Conservation (phyloP, 2,329 filamentous ascomycete genomes). For the Trichophyton equinum region DNA sequence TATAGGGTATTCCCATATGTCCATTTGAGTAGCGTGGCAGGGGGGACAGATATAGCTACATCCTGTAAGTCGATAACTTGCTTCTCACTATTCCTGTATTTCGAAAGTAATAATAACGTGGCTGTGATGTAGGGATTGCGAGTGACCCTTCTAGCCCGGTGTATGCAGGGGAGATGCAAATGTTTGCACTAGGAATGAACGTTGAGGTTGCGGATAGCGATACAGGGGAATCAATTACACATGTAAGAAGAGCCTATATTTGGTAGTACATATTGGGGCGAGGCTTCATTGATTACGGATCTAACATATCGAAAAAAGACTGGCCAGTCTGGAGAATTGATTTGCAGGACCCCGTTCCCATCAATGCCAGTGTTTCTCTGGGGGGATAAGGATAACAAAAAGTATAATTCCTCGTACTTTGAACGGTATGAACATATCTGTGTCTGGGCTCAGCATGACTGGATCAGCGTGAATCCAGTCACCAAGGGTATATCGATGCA, state of each 20-base stretch:
- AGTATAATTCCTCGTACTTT: slow-evolving; percentile 37
- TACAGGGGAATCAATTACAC: slow-evolving; percentile 25
- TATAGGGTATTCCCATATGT: slow-evolving; percentile 30
- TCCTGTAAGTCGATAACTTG: slow-evolving; percentile 18
- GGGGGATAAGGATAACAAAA: slow-evolving; percentile 29
- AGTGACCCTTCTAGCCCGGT: slow-evolving; percentile 32
- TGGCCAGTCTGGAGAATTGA: slow-evolving; percentile 34
- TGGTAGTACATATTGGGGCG: background rate
- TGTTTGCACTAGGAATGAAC: slow-evolving; percentile 35
- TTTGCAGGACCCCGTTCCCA: slow-evolving; percentile 36
- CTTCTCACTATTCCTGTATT: background rate
- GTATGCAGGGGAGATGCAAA: slow-evolving; percentile 35
- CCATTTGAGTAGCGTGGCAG: slow-evolving; percentile 33
- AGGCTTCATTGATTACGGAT: background rate
- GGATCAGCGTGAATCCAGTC: slow-evolving; percentile 30
- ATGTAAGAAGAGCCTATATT: slow-evolving; percentile 10
- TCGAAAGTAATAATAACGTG: background rate
- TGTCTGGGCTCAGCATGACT: slow-evolving; percentile 31
- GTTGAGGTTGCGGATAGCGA: slow-evolving; percentile 35
- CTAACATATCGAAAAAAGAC: slow-evolving; percentile 4
- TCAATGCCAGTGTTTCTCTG: slow-evolving; percentile 37
- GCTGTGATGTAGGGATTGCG: slow-evolving; percentile 20
- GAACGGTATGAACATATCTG: slow-evolving; percentile 29
- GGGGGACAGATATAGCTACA: slow-evolving; percentile 38
- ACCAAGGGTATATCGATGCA: slow-evolving; percentile 34